These are phyloP conservation scores for Aspergillus tamarii DNA, from an alignment of 2,329 filamentous ascomycete genomes.

Conservation along the genomic window DNA sequence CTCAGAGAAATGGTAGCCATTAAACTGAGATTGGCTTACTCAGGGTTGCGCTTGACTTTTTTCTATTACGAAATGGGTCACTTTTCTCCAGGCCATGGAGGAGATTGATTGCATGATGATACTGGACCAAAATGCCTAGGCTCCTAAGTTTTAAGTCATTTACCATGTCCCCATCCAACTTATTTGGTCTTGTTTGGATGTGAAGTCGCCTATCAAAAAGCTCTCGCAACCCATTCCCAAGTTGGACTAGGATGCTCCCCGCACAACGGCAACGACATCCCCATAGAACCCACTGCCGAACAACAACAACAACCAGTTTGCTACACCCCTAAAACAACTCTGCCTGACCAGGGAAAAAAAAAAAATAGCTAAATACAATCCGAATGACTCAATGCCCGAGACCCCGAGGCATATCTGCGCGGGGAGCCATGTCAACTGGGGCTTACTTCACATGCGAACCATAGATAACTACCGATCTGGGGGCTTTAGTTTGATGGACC, in stretches of 20 bases:
- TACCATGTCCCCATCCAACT: not conserved
- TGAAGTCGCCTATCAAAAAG: not conserved
- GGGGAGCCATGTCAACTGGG: not conserved
- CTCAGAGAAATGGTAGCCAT: not conserved
- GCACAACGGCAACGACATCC: not conserved
- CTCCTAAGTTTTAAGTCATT: not conserved
- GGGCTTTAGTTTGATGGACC: not conserved
- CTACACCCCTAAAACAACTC: not conserved
- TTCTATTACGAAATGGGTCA: not conserved
- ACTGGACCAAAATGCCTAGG: not conserved
- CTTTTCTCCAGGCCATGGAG: no score
- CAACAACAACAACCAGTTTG: not conserved
- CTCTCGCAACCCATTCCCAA: conserved; percentile 3
- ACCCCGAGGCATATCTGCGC: not conserved
- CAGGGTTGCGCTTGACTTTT: not conserved
- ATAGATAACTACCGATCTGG: not conserved
- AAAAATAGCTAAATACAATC: not conserved
- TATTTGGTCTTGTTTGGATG: not conserved
- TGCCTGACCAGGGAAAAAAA: not conserved
- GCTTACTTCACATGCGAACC: not conserved
- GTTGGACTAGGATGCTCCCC: not conserved
- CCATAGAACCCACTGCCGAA: not conserved
- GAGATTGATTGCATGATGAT: not conserved
- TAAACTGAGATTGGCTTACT: not conserved
- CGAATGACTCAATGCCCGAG: not conserved